Conservation (phyloP, 129 eudicot species). For the Pulicaria dysenterica region DNA sequence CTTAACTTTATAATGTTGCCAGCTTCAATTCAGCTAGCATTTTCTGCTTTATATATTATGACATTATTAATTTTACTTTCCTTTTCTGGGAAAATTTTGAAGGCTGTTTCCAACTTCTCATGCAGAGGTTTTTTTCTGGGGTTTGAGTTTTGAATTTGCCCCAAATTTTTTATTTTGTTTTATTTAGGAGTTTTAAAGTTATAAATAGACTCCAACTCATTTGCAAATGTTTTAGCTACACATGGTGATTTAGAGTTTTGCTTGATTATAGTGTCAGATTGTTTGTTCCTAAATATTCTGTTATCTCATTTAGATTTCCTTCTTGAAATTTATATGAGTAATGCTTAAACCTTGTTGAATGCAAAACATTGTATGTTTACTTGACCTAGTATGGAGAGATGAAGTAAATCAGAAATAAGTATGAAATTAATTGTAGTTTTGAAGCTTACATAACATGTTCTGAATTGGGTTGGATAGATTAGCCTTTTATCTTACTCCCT, state of each 20-base stretch:
- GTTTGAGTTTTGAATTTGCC: slow-evolving; percentile 32
- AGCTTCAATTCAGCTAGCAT: slow-evolving; percentile 15
- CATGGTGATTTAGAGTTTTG: slow-evolving; percentile 2
- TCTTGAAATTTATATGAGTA: background rate
- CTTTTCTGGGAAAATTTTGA: slow-evolving; percentile 28
- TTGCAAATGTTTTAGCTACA: too few species aligned
- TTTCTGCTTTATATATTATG: slow-evolving; percentile 3
- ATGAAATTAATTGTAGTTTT: too few species aligned
- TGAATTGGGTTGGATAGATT: too few species aligned
- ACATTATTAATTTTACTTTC: slow-evolving; percentile 23
- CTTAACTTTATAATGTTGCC: slow-evolving; percentile 14
- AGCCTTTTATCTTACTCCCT: too few species aligned
- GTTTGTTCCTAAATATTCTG: background rate
- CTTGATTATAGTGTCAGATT: slow-evolving; percentile 3
- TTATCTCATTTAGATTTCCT: background rate
- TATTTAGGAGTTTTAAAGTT: background rate
- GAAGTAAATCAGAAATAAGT: too few species aligned
- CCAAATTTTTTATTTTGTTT: slow-evolving; percentile 23
- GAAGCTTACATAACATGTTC: too few species aligned
- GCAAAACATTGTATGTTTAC: too few species aligned
- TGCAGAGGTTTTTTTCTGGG: slow-evolving; percentile 47
- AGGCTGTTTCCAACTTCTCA: slow-evolving; percentile 26
- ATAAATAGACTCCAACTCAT: background rate
- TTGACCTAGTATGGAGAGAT: too few species aligned
- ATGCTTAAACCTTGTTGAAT: too few species aligned